Conservation (phyloP, 177 flowering plant genomes). For the Vitis hybrid region DNA sequence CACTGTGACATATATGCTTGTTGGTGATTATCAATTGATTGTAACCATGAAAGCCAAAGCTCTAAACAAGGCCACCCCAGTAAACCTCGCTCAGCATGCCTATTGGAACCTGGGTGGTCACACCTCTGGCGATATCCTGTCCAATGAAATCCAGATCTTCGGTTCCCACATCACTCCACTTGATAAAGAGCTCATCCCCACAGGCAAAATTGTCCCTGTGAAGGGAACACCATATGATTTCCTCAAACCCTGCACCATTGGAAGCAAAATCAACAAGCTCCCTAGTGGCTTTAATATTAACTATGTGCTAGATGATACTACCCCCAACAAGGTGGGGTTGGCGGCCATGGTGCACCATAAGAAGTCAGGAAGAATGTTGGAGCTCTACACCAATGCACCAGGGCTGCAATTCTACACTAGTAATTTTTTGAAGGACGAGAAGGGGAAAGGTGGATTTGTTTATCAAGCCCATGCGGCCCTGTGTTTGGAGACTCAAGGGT, state of each 20-base stretch:
- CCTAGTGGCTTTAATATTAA: conserved; percentile 38
- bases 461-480: conserved; percentile 53
- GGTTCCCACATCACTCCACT: conserved; percentile 27
- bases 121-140: conserved; percentile 29
- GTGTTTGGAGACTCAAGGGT: conserved; percentile 85
- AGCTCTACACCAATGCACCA: conserved; percentile 25
- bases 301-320: conserved; percentile 25
- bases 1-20: conserved; percentile 20
- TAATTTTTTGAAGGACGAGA: conserved; percentile 28
- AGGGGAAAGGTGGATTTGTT: conserved; percentile 69
- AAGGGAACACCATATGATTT: conserved; percentile 33
- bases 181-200: conserved; percentile 31
- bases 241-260: conserved; percentile 16
- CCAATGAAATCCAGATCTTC: conserved; percentile 21
- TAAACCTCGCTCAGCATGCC: conserved; percentile 32
- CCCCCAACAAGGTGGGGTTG: conserved; percentile 5
- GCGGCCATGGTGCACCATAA: conserved; percentile 24
- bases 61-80: conserved; percentile 33
- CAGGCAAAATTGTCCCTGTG: conserved; percentile 27
- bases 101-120: conserved; percentile 50
- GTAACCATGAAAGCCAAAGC: conserved; percentile 31
- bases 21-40: background rate
- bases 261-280: conserved; percentile 24
- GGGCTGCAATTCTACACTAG: conserved; percentile 34
- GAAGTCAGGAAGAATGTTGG: conserved; percentile 26